Percentiles rank a stretch among this genome's conserved stretches.
phyloP scores from a whole-genome alignment of 768 basidiomycete genomes.

The Boletus pseudopeckii region DNA sequence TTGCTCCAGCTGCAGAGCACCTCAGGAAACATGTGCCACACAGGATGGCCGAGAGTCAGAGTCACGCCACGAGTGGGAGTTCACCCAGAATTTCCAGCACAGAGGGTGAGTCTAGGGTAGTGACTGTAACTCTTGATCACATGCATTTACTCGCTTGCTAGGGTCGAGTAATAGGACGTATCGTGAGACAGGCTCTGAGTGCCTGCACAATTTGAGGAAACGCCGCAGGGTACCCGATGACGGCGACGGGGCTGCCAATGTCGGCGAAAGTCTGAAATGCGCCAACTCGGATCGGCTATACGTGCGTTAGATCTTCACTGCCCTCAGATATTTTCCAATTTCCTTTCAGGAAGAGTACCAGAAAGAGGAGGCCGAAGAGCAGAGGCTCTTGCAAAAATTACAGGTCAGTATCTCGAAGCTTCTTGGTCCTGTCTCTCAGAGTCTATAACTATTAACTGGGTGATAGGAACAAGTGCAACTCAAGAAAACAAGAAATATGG shows the following conservation, averaged over 20 bases:
- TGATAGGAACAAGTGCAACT: conserved; percentile 4
- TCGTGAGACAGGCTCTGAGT: background rate
- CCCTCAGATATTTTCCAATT: background rate
- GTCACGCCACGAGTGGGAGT: background rate
- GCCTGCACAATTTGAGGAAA: background rate
- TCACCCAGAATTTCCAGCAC: background rate
- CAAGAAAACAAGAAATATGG: conserved; percentile 7
- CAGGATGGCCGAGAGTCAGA: background rate
- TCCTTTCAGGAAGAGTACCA: conserved; percentile 6
- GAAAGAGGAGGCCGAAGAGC: conserved; percentile 14
- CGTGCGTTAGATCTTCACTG: background rate
- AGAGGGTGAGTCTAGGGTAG: background rate
- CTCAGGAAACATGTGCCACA: background rate
- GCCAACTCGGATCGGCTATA: background rate
- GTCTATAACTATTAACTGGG: background rate
- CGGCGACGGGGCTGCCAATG: background rate
- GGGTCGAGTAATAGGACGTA: background rate
- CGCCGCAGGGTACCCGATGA: background rate
- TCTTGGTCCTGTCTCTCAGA: background rate
- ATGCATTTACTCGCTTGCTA: background rate
- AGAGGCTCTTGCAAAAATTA: conserved; percentile 9
- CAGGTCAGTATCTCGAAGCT: background rate
- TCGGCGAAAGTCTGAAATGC: background rate
- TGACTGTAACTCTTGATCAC: background rate
- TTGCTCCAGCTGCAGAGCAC: background rate